Evolutionary conservation across 257 asterid genomes (phyloP).

Genomic region (Thymus quinquecostatus): DNA sequence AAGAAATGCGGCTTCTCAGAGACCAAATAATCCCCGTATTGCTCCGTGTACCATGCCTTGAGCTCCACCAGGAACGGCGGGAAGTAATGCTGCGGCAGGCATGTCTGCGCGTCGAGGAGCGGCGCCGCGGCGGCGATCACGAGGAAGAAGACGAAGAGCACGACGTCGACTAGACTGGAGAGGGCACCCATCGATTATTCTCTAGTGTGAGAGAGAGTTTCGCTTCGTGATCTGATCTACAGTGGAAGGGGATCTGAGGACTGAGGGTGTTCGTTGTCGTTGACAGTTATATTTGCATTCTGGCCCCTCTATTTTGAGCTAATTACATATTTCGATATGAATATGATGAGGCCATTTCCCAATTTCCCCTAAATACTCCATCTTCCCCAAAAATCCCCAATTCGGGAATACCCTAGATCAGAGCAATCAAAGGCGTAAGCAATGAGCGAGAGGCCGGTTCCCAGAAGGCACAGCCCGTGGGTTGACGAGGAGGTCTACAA

Average conservation of each 20-base stretch:
- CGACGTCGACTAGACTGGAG: constrained; percentile 53
- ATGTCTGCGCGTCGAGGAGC: constrained; percentile 69
- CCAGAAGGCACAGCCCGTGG: constrained; percentile 98
- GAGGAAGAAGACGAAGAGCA: constrained; percentile 65
- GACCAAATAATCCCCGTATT: constrained; percentile 67
- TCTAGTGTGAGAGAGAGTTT: too few species aligned
- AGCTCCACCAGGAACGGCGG: constrained; percentile 42
- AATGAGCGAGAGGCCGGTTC: constrained; percentile 94
- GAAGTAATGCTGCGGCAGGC: constrained; percentile 59
- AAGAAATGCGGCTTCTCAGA: constrained; percentile 79
- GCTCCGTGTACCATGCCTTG: constrained; percentile 52
- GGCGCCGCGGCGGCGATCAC: constrained; percentile 70
- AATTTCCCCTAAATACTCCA: not conserved
- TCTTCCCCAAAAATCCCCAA: constrained; percentile 13
- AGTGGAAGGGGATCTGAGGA: constrained; percentile 25
- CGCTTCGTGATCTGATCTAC: not conserved
- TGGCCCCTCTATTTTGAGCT: constrained; percentile 12
- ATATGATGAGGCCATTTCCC: not conserved
- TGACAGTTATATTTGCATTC: not conserved
- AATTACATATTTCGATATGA: not conserved
- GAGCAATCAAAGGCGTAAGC: constrained; percentile 25
- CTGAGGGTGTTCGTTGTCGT: not conserved
- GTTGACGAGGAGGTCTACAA: constrained; percentile 68
- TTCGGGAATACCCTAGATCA: constrained; percentile 28
- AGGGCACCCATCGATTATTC: constrained; percentile 49